Evolutionary conservation across 169 alveolate genomes (phyloP), one percentile per base, ranked within the genome.

Genomic region (Eimeria falciformis): DNA sequence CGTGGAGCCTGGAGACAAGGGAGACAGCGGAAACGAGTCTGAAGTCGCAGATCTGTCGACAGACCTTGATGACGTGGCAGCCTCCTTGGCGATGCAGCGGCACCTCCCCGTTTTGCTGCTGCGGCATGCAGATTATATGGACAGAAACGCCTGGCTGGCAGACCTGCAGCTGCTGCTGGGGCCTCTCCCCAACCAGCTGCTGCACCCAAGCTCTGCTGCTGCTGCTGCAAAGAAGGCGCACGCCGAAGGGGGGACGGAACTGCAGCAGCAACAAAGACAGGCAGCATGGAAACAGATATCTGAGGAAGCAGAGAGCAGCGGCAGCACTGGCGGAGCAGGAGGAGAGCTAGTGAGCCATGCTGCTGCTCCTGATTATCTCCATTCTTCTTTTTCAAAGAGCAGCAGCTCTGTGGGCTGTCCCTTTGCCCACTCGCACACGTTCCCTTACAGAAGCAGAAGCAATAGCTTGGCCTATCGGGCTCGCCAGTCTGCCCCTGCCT

Each of bases 71-170:
- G 82, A 71, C 37, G 82, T 71, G 25, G 82, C 82, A 21, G 82
- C 82, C 17, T 71, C 82, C 11, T 23, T 71, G 4, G 43, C 29
- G 17, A 53, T 71, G 55, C 82, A 71, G 56, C 46, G 37, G 53
- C 82, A 71, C 0, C 23, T 71, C 29, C 82, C 82, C 2, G 53
- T 29, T 71, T 71, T 71, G 82, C 56, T 71, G 82, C 55, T 71
- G 82, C 82, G 82, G 82, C 82, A 71, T 7, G 82, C 82, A 37
- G 82, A 71, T 21, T 29, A 45, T 6, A 71, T 71, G 6, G 82
- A 71, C 37, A 45, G 82, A 12, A 71, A 71, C 23, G 82, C 53
- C 17, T 71, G 82, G 82, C 29, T 71, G 11, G 82, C 82, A 0
- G 82, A 71, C 23, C 82, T 71, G 29, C 79, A 33, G 18, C 23